phyloP scores from a whole-genome alignment of 2,329 filamentous ascomycete species.

The Delphinella strobiligena region DNA sequence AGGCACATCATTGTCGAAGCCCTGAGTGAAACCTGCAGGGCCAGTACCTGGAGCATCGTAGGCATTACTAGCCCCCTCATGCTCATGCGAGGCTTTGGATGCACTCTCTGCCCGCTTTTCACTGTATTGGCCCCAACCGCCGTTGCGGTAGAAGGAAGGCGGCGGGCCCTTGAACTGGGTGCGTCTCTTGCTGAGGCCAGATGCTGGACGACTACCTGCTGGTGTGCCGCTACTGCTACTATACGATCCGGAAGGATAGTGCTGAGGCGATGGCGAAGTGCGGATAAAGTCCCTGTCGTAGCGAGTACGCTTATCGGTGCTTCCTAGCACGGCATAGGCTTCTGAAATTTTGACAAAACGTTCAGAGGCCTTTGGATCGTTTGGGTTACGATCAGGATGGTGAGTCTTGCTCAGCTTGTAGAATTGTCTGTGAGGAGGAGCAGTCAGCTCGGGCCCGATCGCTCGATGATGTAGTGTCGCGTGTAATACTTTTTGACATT shows the following conservation, averaged over 20 bases:
- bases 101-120: conserved; percentile 44
- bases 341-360: conserved; percentile 77
- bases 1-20: conserved; percentile 44
- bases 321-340: conserved; percentile 67
- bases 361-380: conserved; percentile 57
- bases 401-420: conserved; percentile 82
- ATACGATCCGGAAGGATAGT: conserved; percentile 43
- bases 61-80: conserved; percentile 12
- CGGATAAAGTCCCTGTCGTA: conserved; percentile 65
- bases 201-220: conserved; percentile 60
- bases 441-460: conserved; percentile 3
- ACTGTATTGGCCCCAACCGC: conserved; percentile 59
- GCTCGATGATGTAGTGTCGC: not conserved
- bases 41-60: conserved; percentile 17
- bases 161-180: conserved; percentile 74
- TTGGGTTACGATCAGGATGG: conserved; percentile 82
- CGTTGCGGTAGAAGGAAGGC: conserved; percentile 74
- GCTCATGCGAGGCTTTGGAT: conserved; percentile 17
- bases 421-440: conserved; percentile 43
- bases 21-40: conserved; percentile 47
- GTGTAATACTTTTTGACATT: conserved; percentile 70
- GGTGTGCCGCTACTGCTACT: conserved; percentile 33
- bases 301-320: conserved; percentile 57
- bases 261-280: conserved; percentile 17
- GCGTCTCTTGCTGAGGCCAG: conserved; percentile 65